Evolutionary conservation across 2,329 filamentous ascomycete genomes (phyloP), one percentile per base, ranked within the genome.

Genomic region (Pestalotiopsis sp.): DNA sequence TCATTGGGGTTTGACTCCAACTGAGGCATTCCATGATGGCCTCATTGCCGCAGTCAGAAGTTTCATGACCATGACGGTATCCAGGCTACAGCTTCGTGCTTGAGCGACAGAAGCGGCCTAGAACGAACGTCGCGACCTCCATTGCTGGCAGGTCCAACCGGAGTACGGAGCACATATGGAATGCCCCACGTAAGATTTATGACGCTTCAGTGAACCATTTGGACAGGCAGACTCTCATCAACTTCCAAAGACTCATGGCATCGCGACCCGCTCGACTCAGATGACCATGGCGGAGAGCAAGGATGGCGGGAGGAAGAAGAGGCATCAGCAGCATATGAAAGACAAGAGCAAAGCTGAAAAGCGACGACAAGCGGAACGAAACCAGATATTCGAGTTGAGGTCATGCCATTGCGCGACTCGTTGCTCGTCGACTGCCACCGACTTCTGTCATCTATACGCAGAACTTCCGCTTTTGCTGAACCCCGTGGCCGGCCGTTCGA

Each of bases 251-350:
- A 11, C 44, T n/a, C 14, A 52, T 52, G 44, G 17, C 44, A 38
- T 17, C 30, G 20, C 17, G n/a, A 13, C 39, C 10, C 60, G n/a
- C 26, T 6, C n/a, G 6, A 26, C 38, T 22, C n/a, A 63, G 20
- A 10, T 52, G 38, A 63, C 20, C 20, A 63, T 63, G 38, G 11
- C 5, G 40, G 39, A 48, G 60, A 52, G 60, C 22, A 40, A 44
- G 22, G 35, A 62, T 5, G 60, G 6, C 22, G 60, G 17, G 60
- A 62, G 60, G 60, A 62, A 62, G 30, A 30, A 26, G 9, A 62
- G 60, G 60, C 60, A 62, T 13, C 60, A 22, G 17, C 30, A 40
- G 60, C 13, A 62, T 44, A 22, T 62, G 60, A 62, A 62, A 35
- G 13, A 20, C 30, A 62, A 62, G 17, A 14, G 13, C 60, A 44